Base-by-base conservation (phyloP, 306 rosid genomes). In the Coriaria nepalensis region DNA sequence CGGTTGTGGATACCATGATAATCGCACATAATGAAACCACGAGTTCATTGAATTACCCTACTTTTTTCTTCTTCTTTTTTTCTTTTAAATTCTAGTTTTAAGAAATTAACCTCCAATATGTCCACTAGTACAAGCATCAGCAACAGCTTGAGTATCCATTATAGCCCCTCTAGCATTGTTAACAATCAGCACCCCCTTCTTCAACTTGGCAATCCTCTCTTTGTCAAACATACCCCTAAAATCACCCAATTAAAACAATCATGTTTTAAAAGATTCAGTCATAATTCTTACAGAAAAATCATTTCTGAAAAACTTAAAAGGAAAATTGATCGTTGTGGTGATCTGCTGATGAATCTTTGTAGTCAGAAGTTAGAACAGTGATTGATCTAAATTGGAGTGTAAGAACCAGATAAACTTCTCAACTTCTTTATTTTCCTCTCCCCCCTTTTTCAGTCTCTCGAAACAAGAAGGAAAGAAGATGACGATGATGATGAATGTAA, bases 131-230 rank as follows among this genome's bases (percentile, higher is more conserved):
- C 82, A 78, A 72, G 92, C 95, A 48, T 90, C 92, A 5, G 74
- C 90, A 55, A 88, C 80, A 9, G 97, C 95, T 63, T 83, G 87
- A 0, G 95, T 69, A 5, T 90, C 94, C 98, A 85, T 77, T 49
- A 90, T 75, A 14, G 98, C 98, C 4, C 94, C 98, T 9, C 95
- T 76, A 59, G 97, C 97, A 69, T 87, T 87, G 83, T 80, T 83
- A 47, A 81, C 94, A 36, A 80, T 69, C 71, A 80, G 59, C 51
- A 88, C 95, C 63, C 95, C 96, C 69, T 77, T 87, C 85, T 76
- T 81, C 60, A 80, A 81, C 73, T 83, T 82, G 0, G 85, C 83
- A 53, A 87, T 80, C 65, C 70, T 76, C 35, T 61, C 71, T 66
- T 83, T 81, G 73, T 83, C 73, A 53, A 88, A 78, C 70, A 90